A percentile compares a stretch with the other conserved stretches of the same genome.
Evolutionary conservation across 2,329 filamentous ascomycete genomes (phyloP).

Genomic region (Clonostachys byssicola): DNA sequence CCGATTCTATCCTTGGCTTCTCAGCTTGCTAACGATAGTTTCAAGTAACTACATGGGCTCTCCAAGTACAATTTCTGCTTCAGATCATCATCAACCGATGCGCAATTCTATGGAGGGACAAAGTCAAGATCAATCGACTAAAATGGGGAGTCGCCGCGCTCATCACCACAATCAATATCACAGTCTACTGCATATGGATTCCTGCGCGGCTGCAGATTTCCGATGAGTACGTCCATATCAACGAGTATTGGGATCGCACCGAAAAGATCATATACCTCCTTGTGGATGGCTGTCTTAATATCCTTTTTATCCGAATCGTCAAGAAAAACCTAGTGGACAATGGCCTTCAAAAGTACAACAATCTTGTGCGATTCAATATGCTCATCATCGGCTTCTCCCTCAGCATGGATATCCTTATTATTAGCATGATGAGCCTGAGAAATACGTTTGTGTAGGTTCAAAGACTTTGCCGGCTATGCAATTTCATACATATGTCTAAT

Average conservation of each 20-base stretch:
- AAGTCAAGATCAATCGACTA: constrained; percentile 24
- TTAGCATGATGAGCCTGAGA: constrained; percentile 4
- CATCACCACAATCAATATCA: constrained; percentile 40
- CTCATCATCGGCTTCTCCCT: constrained; percentile 20
- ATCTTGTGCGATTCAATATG: constrained; percentile 30
- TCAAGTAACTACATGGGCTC: constrained; percentile 19
- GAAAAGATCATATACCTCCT: constrained; percentile 42
- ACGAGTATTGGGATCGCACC: constrained; percentile 41
- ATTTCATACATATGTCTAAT: too few species aligned
- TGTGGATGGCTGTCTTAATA: constrained; percentile 39
- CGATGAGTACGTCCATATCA: constrained; percentile 32
- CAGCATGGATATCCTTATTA: constrained; percentile 13
- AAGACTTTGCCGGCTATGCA: too few species aligned
- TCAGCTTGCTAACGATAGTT: too few species aligned
- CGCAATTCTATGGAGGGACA: constrained; percentile 34
- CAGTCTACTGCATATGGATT: constrained; percentile 46
- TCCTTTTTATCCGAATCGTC: constrained; percentile 39
- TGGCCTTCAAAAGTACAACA: constrained; percentile 42
- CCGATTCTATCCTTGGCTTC: too few species aligned
- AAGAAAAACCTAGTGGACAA: constrained; percentile 37
- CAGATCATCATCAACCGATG: constrained; percentile 50
- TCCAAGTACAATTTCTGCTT: constrained; percentile 37
- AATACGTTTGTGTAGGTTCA: constrained; percentile 4
- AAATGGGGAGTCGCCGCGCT: constrained; percentile 36
- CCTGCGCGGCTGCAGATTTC: constrained; percentile 36